phyloP scores from a whole-genome alignment of 352 stramenopile species.

The Phytophthora europaea region DNA sequence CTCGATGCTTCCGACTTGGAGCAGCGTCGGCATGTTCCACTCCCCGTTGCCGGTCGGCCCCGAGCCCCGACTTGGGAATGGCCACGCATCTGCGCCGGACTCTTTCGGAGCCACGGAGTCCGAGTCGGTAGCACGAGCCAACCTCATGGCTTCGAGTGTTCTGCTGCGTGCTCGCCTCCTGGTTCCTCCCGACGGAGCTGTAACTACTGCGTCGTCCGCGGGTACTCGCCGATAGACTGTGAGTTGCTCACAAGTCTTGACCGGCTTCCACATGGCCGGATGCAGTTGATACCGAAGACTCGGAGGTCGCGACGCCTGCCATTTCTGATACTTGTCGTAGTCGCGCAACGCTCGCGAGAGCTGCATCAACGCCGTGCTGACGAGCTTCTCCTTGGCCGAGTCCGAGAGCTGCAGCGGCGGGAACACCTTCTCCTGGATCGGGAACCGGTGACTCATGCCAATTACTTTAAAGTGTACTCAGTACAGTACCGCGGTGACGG shows the following conservation, averaged over 20 bases:
- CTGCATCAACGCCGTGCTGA: conserved; percentile 42
- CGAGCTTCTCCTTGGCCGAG: conserved; percentile 34
- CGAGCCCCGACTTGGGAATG: conserved; percentile 24
- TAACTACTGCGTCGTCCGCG: conserved; percentile 27
- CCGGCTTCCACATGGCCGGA: conserved; percentile 47
- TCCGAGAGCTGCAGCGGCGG: conserved; percentile 41
- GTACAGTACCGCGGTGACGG: neutral
- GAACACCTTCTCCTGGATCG: conserved; percentile 50
- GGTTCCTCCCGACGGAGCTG: conserved; percentile 17
- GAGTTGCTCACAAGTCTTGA: conserved; percentile 57
- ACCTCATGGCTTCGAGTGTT: conserved; percentile 36
- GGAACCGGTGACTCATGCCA: conserved; percentile 46
- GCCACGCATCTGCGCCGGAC: conserved; percentile 23
- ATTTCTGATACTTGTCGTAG: conserved; percentile 50
- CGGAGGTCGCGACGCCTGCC: conserved; percentile 41
- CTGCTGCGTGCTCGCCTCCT: conserved; percentile 41
- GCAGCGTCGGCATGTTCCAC: conserved; percentile 46
- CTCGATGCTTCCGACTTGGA: conserved; percentile 53
- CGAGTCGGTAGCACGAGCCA: conserved; percentile 24
- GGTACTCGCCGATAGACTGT: conserved; percentile 48
- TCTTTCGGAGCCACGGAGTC: conserved; percentile 34
- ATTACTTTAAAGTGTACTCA: neutral
- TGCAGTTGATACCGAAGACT: conserved; percentile 52
- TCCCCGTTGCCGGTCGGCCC: conserved; percentile 20
- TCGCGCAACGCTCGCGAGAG: conserved; percentile 44